These are phyloP conservation scores for Didymella glomerata DNA, from an alignment of 2,329 filamentous ascomycete genomes.

Conservation along the genomic window DNA sequence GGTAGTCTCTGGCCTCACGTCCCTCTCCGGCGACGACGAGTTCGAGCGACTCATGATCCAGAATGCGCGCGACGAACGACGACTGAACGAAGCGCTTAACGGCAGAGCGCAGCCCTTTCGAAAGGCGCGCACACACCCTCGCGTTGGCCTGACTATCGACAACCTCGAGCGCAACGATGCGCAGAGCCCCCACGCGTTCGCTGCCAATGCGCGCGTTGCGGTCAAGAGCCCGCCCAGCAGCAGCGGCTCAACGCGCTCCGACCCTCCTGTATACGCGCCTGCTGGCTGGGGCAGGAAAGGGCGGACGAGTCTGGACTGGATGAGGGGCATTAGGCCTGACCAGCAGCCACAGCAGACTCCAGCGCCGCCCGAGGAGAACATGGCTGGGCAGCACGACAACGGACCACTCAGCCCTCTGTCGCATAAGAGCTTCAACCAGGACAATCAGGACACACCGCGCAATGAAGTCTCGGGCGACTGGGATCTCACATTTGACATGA, in stretches of 20 bases:
- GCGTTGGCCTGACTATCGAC: conserved; percentile 54
- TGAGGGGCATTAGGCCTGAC: conserved; percentile 50
- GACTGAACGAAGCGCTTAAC: conserved; percentile 48
- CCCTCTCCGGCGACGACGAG: conserved; percentile 55
- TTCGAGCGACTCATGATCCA: conserved; percentile 57
- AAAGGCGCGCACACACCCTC: conserved; percentile 53
- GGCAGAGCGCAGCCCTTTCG: conserved; percentile 51
- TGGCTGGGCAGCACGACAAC: conserved; percentile 29
- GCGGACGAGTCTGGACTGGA: conserved; percentile 53
- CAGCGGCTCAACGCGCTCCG: conserved; percentile 47
- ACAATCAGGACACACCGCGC: conserved; percentile 34
- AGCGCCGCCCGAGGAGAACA: conserved; percentile 23
- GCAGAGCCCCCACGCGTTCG: conserved; percentile 14
- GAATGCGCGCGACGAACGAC: conserved; percentile 54
- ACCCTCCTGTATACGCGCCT: conserved; percentile 57
- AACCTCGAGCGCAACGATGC: conserved; percentile 53
- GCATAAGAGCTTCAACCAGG: conserved; percentile 38
- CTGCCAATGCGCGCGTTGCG: conserved; percentile 28
- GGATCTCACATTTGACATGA: conserved; percentile 56
- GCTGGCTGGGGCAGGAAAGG: conserved; percentile 59
- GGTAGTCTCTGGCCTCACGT: conserved; percentile 47
- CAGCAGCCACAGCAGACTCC: conserved; percentile 25
- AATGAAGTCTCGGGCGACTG: conserved; percentile 35
- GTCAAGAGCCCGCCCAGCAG: conserved; percentile 47
- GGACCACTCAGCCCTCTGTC: conserved; percentile 52